Conservation (phyloP, 2,329 filamentous ascomycete species). For the Penicillium sp. region DNA sequence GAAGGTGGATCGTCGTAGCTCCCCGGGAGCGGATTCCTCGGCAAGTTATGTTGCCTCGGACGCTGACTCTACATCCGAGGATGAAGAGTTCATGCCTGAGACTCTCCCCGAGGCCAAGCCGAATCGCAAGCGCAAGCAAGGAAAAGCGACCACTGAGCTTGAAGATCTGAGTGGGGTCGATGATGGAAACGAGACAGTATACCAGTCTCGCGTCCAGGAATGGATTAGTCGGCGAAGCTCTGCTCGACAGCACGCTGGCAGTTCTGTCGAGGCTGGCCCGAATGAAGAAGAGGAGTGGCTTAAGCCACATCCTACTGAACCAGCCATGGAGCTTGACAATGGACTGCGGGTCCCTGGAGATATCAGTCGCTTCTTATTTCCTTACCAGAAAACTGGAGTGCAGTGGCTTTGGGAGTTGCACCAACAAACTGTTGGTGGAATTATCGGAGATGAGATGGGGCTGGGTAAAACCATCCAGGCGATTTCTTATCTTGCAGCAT, state of each 20-base stretch:
- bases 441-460: slow-evolving; percentile 97
- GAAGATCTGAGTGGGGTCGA: slow-evolving; percentile 69
- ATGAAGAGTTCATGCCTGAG: slow-evolving; percentile 39
- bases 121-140: slow-evolving; percentile 22
- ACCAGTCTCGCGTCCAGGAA: slow-evolving; percentile 69
- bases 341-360: slow-evolving; percentile 84
- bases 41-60: slow-evolving; percentile 37
- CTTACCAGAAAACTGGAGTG: slow-evolving; percentile 95
- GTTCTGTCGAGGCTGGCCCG: slow-evolving; percentile 38
- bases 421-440: slow-evolving; percentile 84
- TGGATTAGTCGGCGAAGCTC: slow-evolving; percentile 69
- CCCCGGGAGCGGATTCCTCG: slow-evolving; percentile 30
- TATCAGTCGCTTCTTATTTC: slow-evolving; percentile 87
- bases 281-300: slow-evolving; percentile 65
- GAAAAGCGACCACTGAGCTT: slow-evolving; percentile 40
- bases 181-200: slow-evolving; percentile 83
- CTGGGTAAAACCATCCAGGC: slow-evolving; percentile 89
- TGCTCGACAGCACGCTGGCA: slow-evolving; percentile 53
- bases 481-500: slow-evolving; percentile 79
- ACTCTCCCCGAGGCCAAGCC: slow-evolving; percentile 24
- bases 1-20: slow-evolving; percentile 27
- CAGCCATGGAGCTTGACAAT: slow-evolving; percentile 63
- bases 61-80: slow-evolving; percentile 32
- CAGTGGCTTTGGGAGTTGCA: slow-evolving; percentile 95
- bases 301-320: slow-evolving; percentile 72